Percentiles rank a stretch among this genome's conserved stretches.
Conservation (phyloP, 768 basidiomycete species). For the Mycena alexandri region DNA sequence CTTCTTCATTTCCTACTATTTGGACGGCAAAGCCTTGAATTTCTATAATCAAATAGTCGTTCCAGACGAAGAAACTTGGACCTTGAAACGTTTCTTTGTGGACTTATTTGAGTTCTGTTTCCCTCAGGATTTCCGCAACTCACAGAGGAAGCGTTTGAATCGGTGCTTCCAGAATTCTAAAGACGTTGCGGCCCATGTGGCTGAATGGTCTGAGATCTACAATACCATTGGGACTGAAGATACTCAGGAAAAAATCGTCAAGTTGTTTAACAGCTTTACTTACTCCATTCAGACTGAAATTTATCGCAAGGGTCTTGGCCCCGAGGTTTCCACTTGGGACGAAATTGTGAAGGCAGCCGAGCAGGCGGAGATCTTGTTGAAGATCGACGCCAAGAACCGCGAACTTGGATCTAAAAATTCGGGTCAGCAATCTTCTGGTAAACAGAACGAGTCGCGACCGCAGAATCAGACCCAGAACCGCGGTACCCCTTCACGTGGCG, state of each 20-base stretch:
- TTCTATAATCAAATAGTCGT: constrained; percentile 44
- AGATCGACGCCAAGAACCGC: background rate
- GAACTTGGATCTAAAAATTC: background rate
- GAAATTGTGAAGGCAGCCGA: constrained; percentile 12
- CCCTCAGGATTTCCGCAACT: constrained; percentile 41
- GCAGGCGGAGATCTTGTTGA: constrained; percentile 10
- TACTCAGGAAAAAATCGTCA: constrained; percentile 36
- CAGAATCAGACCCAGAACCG: no score
- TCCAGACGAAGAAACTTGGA: constrained; percentile 37
- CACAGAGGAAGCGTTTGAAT: constrained; percentile 4
- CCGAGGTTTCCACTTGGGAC: constrained; percentile 7
- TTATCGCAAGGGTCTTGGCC: constrained; percentile 5
- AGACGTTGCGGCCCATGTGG: constrained; percentile 40
- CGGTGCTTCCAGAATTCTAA: constrained; percentile 12
- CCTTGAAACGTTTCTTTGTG: constrained; percentile 44
- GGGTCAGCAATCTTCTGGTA: background rate
- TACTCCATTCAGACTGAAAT: constrained; percentile 32
- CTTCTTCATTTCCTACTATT: constrained; percentile 39
- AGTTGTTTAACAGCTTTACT: constrained; percentile 43
- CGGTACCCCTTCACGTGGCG: background rate
- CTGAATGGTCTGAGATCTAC: constrained; percentile 41
- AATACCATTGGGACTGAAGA: constrained; percentile 39
- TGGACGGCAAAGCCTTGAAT: constrained; percentile 46
- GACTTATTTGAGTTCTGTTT: constrained; percentile 54
- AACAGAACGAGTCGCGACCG: no score